Evolutionary conservation across 1,284 basidiomycete genomes (phyloP).

Genomic region (Mycosarcoma mackinlayi): DNA sequence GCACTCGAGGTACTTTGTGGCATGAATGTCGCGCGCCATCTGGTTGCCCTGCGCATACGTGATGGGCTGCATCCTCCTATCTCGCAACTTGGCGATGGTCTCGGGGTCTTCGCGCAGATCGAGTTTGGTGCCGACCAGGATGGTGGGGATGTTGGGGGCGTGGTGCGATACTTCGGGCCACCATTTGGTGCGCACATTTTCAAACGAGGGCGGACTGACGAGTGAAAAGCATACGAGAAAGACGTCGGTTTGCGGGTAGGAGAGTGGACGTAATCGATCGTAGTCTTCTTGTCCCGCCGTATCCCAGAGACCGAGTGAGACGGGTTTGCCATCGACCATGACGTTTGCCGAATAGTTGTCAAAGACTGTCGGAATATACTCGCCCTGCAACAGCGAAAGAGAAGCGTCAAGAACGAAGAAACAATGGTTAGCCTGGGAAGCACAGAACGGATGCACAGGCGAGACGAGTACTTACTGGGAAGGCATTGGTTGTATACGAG

Average conservation of each 20-base stretch:
- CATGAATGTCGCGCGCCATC: constrained; percentile 93
- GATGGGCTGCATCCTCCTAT: constrained; percentile 94
- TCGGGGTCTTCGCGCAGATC: constrained; percentile 94
- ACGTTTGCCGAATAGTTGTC: constrained; percentile 92
- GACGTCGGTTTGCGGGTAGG: constrained; percentile 98
- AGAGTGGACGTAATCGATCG: constrained; percentile 95
- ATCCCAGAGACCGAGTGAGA: constrained; percentile 91
- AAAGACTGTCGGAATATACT: constrained; percentile 75
- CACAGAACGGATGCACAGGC: not conserved
- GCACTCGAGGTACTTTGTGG: constrained; percentile 91
- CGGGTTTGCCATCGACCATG: constrained; percentile 98
- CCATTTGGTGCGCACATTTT: constrained; percentile 95
- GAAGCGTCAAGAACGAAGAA: no score
- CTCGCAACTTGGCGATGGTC: constrained; percentile 90
- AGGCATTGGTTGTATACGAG: constrained; percentile 68
- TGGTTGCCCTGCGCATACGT: constrained; percentile 87
- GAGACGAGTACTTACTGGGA: constrained; percentile 55
- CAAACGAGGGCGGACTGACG: constrained; percentile 95
- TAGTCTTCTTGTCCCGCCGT: constrained; percentile 72
- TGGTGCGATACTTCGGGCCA: constrained; percentile 76
- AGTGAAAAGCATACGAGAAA: constrained; percentile 99
- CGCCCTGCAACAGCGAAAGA: constrained; percentile 37
- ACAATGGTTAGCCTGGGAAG: no score
- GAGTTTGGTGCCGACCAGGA: constrained; percentile 97
- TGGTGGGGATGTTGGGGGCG: constrained; percentile 89